phyloP scores from a whole-genome alignment of 1,284 basidiomycete genomes.

The Trametes pubescens region DNA sequence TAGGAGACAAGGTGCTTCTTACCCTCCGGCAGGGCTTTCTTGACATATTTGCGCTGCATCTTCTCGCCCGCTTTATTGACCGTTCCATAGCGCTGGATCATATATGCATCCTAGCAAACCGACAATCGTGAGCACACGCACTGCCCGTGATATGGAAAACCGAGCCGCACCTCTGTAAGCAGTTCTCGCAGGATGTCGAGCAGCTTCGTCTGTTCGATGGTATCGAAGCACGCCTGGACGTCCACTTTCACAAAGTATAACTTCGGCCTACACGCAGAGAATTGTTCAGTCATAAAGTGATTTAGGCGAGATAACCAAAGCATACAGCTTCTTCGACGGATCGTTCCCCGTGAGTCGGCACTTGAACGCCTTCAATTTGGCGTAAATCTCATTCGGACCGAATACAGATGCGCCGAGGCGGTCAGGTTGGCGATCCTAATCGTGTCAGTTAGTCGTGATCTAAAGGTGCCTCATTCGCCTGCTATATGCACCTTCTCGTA shows the following conservation, averaged over 20 bases:
- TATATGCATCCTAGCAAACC: constrained; percentile 62
- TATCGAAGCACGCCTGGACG: constrained; percentile 96
- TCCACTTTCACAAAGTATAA: constrained; percentile 98
- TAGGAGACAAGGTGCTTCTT: constrained; percentile 9
- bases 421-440: constrained; percentile 67
- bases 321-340: constrained; percentile 58
- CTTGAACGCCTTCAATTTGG: constrained; percentile 78
- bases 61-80: constrained; percentile 60
- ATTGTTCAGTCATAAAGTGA: neutral
- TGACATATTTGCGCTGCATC: constrained; percentile 63
- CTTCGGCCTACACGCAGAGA: constrained; percentile 66
- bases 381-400: constrained; percentile 85
- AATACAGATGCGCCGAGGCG: constrained; percentile 84
- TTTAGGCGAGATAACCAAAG: constrained; percentile 4
- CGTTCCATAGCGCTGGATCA: constrained; percentile 72
- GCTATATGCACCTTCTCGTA: constrained; percentile 76
- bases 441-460: neutral
- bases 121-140: neutral
- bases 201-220: constrained; percentile 90
- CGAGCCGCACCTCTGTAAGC: constrained; percentile 68
- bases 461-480: neutral
- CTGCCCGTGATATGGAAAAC: too few relatives aligned
- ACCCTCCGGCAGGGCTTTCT: constrained; percentile 76
- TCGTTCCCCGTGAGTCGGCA: constrained; percentile 53
- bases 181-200: constrained; percentile 79